phyloP scores from a whole-genome alignment of 805 yeast species.

The Candida dajiaensis region DNA sequence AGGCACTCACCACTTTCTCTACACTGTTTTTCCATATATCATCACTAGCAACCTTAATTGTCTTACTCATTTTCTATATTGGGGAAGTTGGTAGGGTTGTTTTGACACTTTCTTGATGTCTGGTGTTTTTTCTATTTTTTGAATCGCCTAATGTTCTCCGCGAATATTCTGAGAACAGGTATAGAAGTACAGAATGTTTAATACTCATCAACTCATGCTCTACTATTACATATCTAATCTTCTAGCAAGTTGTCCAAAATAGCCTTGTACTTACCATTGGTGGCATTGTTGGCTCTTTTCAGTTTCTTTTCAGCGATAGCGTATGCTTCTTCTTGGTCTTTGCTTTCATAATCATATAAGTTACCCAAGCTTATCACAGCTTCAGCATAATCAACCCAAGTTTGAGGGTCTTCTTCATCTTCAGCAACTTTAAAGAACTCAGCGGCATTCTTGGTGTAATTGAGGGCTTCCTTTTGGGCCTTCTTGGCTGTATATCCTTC shows the following conservation, averaged over 20 bases:
- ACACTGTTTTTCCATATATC: conserved; percentile 87
- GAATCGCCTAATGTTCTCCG: neutral
- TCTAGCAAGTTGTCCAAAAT: conserved; percentile 48
- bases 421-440: conserved; percentile 52
- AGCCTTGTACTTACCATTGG: conserved; percentile 68
- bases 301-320: conserved; percentile 62
- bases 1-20: conserved; percentile 72
- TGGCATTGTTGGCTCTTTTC: conserved; percentile 69
- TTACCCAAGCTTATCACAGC: conserved; percentile 79
- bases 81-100: neutral
- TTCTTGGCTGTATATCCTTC: conserved; percentile 26
- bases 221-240: conserved; percentile 1
- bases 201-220: neutral
- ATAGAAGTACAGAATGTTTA: too few relatives aligned
- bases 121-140: neutral
- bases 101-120: neutral
- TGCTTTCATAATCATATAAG: conserved; percentile 54
- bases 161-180: too few relatives aligned
- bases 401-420: conserved; percentile 68
- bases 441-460: conserved; percentile 47
- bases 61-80: conserved; percentile 28
- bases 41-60: conserved; percentile 56
- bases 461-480: conserved; percentile 46
- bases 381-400: conserved; percentile 84
- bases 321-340: conserved; percentile 64